Percentiles rank a stretch among this genome's conserved stretches.
Conservation (phyloP, 2,329 filamentous ascomycete genomes). For the Fusarium brachygibbosum region DNA sequence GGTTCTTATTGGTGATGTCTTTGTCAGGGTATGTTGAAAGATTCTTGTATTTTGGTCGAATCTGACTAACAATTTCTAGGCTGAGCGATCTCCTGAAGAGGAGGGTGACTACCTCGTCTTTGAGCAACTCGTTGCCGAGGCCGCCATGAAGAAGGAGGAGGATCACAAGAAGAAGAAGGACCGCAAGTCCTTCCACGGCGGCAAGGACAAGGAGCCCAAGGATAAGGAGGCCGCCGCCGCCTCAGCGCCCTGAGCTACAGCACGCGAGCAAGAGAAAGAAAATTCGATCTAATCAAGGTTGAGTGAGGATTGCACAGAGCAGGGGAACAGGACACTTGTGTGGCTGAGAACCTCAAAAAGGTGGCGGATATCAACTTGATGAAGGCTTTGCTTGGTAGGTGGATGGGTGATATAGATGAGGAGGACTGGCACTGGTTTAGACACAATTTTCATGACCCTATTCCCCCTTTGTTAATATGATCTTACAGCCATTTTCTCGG, state of each 20-base stretch:
- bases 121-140: slow-evolving; percentile 96
- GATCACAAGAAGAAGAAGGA: slow-evolving; percentile 74
- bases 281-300: neutral
- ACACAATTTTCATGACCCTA: slow-evolving; percentile 48
- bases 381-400: slow-evolving; percentile 4
- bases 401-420: slow-evolving; percentile 33
- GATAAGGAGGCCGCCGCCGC: slow-evolving; percentile 25
- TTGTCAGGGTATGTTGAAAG: slow-evolving; percentile 76
- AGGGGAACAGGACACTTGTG: slow-evolving; percentile 3
- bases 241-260: slow-evolving; percentile 6
- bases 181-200: slow-evolving; percentile 54
- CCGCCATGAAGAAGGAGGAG: slow-evolving; percentile 87
- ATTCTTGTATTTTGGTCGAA: neutral
- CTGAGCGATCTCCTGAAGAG: slow-evolving; percentile 90
- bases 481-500: slow-evolving; percentile 18
- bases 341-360: slow-evolving; percentile 17
- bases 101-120: slow-evolving; percentile 99
- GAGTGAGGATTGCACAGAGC: neutral
- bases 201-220: slow-evolving; percentile 26
- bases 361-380: slow-evolving; percentile 8
- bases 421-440: slow-evolving; percentile 47
- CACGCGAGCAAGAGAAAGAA: neutral
- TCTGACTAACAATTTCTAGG: slow-evolving; percentile 63
- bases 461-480: slow-evolving; percentile 35
- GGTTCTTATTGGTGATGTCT: slow-evolving; percentile 89